phyloP scores from a whole-genome alignment of 2,329 filamentous ascomycete genomes.

The Fusarium bactridioides region DNA sequence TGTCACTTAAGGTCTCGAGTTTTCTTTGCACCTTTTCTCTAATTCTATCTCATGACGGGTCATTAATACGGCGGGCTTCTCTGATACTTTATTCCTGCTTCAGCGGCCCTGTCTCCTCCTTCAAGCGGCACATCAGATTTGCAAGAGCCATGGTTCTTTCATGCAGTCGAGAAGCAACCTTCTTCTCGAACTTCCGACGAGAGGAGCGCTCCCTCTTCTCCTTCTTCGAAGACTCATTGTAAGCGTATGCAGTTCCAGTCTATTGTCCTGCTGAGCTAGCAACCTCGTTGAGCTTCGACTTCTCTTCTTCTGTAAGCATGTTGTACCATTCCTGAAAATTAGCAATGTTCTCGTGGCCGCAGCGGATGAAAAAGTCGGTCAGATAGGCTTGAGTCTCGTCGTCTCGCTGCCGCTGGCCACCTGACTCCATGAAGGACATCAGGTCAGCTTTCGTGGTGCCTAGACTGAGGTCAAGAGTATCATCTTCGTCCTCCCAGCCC shows the following conservation, averaged over 20 bases:
- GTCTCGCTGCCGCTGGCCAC: constrained; percentile 73
- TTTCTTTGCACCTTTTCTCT: constrained; percentile 13
- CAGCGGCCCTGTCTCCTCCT: constrained; percentile 2
- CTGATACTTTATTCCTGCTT: neutral
- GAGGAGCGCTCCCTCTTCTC: neutral
- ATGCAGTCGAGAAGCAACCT: neutral
- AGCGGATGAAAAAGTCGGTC: constrained; percentile 77
- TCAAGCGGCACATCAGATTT: neutral
- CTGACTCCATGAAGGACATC: constrained; percentile 74
- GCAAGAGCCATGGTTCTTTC: neutral
- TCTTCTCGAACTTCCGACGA: constrained; percentile 10
- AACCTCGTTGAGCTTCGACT: constrained; percentile 63
- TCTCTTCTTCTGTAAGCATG: constrained; percentile 63
- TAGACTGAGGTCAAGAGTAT: constrained; percentile 78
- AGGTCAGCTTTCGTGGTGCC: constrained; percentile 75
- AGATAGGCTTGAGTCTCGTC: constrained; percentile 91
- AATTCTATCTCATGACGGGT: constrained; percentile 36
- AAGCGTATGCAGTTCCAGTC: constrained; percentile 7
- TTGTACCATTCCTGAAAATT: constrained; percentile 66
- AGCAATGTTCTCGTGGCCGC: constrained; percentile 63
- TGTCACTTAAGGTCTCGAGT: neutral
- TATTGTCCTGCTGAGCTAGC: constrained; percentile 46
- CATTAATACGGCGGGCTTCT: constrained; percentile 26
- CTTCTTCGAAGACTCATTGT: neutral
- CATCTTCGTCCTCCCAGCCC: constrained; percentile 88